phyloP scores from a whole-genome alignment of 805 yeast genomes.

The Yarrowia sp. region DNA sequence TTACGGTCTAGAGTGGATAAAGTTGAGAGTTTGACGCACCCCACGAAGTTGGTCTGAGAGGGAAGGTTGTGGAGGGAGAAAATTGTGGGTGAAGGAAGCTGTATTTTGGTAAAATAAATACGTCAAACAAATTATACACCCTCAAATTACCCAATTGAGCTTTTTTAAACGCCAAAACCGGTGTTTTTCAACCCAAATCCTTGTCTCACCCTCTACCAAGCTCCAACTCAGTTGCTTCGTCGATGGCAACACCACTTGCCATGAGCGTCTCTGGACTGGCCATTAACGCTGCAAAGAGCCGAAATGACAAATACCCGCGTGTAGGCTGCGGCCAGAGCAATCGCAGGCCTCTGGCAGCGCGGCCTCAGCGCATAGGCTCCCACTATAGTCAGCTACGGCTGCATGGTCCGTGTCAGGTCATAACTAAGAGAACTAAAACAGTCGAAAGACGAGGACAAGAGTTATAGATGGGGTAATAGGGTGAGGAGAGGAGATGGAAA shows the following conservation, averaged over 20 bases:
- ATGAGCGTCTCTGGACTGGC: too few relatives aligned
- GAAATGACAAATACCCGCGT: constrained; percentile 2
- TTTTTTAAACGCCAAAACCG: too few relatives aligned
- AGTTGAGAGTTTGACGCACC: constrained; percentile 25
- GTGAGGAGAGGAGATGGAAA: too few relatives aligned
- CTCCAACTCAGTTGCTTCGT: too few relatives aligned
- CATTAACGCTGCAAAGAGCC: not conserved
- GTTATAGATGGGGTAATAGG: not conserved
- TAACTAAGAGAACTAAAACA: not conserved
- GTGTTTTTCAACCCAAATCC: not conserved
- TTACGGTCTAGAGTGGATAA: constrained; percentile 35
- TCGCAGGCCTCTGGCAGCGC: too few relatives aligned
- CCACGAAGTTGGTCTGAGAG: constrained; percentile 12
- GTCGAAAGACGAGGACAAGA: not conserved
- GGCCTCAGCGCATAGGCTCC: too few relatives aligned
- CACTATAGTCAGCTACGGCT: not conserved
- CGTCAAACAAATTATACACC: too few relatives aligned
- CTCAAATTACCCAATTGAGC: constrained; percentile 2
- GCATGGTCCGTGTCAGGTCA: constrained; percentile 6
- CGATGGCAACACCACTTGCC: too few relatives aligned
- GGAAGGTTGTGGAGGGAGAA: not conserved
- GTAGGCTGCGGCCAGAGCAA: not conserved
- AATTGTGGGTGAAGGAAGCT: not conserved
- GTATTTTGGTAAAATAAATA: not conserved
- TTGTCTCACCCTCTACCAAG: not conserved